Evolutionary conservation across 169 alveolate genomes (phyloP).

Genomic region (Cryptosporidium viatorum): DNA sequence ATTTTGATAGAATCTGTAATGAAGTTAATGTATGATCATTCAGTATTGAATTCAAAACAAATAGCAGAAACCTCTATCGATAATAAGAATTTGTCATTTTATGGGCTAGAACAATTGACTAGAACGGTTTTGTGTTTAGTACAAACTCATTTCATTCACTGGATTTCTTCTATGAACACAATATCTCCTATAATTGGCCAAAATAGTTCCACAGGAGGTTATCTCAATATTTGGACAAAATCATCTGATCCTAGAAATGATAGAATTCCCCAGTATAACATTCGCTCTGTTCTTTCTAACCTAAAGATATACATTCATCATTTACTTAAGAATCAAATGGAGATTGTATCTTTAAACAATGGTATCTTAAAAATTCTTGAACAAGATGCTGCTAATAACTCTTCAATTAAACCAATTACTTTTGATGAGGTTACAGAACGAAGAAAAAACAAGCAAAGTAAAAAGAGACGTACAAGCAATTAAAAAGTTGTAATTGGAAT

Average conservation of each 20-base stretch:
- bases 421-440: slow-evolving; percentile 3
- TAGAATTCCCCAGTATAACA: slow-evolving; percentile 41
- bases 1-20: slow-evolving; percentile 75
- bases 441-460: slow-evolving; percentile 14
- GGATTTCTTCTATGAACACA: slow-evolving; percentile 52
- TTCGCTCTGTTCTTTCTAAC: slow-evolving; percentile 47
- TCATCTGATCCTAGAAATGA: slow-evolving; percentile 56
- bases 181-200: slow-evolving; percentile 35
- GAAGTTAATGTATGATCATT: slow-evolving; percentile 71
- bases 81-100: background rate
- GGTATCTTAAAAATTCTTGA: slow-evolving; percentile 65
- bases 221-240: slow-evolving; percentile 14
- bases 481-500: background rate
- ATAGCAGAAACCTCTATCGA: background rate
- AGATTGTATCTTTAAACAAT: slow-evolving; percentile 45
- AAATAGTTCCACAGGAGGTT: background rate
- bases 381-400: slow-evolving; percentile 12
- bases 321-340: slow-evolving; percentile 48
- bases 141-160: slow-evolving; percentile 67
- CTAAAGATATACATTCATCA: slow-evolving; percentile 35
- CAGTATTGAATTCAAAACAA: background rate
- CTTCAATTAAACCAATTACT: slow-evolving; percentile 10
- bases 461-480: slow-evolving; percentile 17
- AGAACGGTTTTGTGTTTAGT: slow-evolving; percentile 49
- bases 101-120: slow-evolving; percentile 38